These are phyloP conservation scores for Thelonectria blattea DNA, from an alignment of 2,329 filamentous ascomycete species.

Conservation along the genomic window DNA sequence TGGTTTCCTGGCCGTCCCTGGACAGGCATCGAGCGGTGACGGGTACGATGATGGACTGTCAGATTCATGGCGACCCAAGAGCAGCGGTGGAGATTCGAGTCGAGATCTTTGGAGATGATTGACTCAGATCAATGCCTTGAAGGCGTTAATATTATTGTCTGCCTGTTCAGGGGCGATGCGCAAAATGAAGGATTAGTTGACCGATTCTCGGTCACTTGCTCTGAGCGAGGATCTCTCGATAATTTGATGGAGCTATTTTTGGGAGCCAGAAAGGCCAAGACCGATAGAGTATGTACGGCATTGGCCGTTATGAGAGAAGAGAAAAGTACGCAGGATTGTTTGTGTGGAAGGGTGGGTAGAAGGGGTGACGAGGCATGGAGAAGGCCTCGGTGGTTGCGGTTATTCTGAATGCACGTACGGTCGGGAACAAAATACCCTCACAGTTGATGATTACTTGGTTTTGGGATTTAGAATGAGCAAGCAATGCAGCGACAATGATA, in stretches of 20 bases:
- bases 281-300: neutral
- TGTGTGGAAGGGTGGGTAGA: neutral
- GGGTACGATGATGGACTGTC: slow-evolving; percentile 26
- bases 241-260: neutral
- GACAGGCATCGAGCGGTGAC: slow-evolving; percentile 23
- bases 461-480: slow-evolving; percentile 2
- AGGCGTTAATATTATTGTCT: neutral
- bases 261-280: neutral
- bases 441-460: slow-evolving; percentile 5
- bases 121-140: neutral
- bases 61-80: slow-evolving; percentile 42
- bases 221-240: neutral
- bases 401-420: slow-evolving; percentile 8
- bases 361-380: neutral
- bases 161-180: neutral
- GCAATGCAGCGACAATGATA: slow-evolving; percentile 6
- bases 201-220: neutral
- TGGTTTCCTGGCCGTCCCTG: slow-evolving; percentile 60
- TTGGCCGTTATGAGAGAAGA: neutral
- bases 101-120: slow-evolving; percentile 35
- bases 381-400: neutral
- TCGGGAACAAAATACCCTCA: slow-evolving; percentile 20
- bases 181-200: neutral
- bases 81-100: slow-evolving; percentile 47
- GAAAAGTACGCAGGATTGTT: neutral